Evolutionary conservation across 2,329 filamentous ascomycete genomes (phyloP).

Genomic region (Colletotrichum tropicale): DNA sequence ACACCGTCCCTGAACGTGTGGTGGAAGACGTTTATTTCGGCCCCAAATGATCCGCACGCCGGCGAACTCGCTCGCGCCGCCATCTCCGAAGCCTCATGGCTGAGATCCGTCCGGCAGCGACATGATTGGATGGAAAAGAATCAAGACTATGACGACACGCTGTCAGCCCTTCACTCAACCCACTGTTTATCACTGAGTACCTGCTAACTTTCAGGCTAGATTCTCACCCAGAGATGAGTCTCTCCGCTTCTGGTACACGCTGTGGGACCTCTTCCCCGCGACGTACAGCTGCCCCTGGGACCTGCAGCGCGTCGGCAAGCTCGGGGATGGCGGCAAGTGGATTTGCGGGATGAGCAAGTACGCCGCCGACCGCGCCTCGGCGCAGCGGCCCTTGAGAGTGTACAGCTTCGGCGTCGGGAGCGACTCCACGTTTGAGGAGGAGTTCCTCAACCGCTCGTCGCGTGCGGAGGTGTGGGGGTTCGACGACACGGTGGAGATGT

Average conservation of each 20-base stretch:
- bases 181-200: accelerated
- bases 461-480: constrained; percentile 41
- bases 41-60: not conserved
- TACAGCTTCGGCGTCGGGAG: constrained; percentile 40
- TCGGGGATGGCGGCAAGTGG: constrained; percentile 45
- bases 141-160: not conserved
- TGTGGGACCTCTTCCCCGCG: constrained; percentile 43
- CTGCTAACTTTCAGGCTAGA: not conserved
- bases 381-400: constrained; percentile 31
- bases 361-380: constrained; percentile 23
- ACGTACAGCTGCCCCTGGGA: constrained; percentile 42
- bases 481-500: constrained; percentile 37
- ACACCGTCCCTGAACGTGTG: not conserved
- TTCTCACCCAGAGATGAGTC: not conserved
- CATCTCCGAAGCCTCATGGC: not conserved
- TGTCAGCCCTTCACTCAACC: not conserved
- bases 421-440: constrained; percentile 40
- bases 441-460: constrained; percentile 22
- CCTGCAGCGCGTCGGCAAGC: constrained; percentile 37
- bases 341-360: constrained; percentile 41
- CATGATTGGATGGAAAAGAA: not conserved
- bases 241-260: constrained; percentile 29
- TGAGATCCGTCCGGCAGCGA: not conserved
- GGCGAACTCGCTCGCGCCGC: not conserved
- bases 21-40: not conserved